Percentiles rank a stretch among this genome's conserved stretches.
phyloP scores from a whole-genome alignment of 1,139 yeast genomes.

The Eremothecium gossypii region DNA sequence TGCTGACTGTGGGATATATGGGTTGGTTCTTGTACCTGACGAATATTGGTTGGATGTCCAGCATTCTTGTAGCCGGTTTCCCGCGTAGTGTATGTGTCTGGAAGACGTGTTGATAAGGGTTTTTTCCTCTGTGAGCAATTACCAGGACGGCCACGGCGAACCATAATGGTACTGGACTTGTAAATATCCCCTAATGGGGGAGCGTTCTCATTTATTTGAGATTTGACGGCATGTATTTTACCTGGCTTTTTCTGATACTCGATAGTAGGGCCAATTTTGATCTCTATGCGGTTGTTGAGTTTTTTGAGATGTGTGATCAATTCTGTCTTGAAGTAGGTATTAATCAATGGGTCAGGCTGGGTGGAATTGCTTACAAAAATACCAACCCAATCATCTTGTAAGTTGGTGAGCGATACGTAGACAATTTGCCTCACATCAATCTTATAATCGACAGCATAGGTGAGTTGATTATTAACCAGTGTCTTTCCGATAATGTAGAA shows the following conservation, averaged over 20 bases:
- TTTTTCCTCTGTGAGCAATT: slow-evolving; percentile 59
- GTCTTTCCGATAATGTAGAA: slow-evolving; percentile 67
- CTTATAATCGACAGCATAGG: slow-evolving; percentile 54
- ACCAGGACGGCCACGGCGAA: slow-evolving; percentile 71
- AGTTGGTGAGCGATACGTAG: slow-evolving; percentile 58
- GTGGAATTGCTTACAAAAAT: slow-evolving; percentile 48
- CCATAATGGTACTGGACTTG: slow-evolving; percentile 83
- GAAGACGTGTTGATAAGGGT: slow-evolving; percentile 35
- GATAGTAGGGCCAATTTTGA: slow-evolving; percentile 64
- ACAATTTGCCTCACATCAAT: slow-evolving; percentile 54
- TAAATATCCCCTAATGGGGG: slow-evolving; percentile 63
- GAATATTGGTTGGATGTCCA: neutral
- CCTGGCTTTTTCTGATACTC: slow-evolving; percentile 90
- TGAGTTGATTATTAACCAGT: slow-evolving; percentile 62
- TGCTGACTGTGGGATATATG: slow-evolving; percentile 14
- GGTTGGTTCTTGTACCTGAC: neutral
- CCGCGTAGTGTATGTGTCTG: neutral
- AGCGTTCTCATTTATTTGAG: slow-evolving; percentile 48
- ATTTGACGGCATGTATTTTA: slow-evolving; percentile 64
- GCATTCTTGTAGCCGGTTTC: neutral
- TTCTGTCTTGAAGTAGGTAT: slow-evolving; percentile 84
- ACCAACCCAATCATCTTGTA: slow-evolving; percentile 93
- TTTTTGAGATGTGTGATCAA: slow-evolving; percentile 66
- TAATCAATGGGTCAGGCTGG: slow-evolving; percentile 71
- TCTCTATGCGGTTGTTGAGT: slow-evolving; percentile 47